A percentile compares a stretch with the other conserved stretches of the same genome.
Conservation (phyloP, 225 moss, liverwort and hornwort species). For the Neckera pumila region DNA sequence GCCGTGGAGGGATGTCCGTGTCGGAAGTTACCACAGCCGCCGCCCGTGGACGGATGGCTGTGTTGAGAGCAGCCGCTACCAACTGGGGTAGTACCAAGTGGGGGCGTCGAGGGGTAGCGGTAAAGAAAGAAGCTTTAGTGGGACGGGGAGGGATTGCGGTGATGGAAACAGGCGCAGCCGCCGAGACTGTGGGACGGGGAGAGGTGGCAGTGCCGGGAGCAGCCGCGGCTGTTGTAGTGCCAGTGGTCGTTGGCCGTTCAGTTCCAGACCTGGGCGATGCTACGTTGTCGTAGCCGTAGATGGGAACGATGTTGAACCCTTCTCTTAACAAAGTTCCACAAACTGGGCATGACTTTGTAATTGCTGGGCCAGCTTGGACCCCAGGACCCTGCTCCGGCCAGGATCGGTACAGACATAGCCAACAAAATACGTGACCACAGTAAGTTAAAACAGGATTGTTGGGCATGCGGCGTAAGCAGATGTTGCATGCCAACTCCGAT, state of each 20-base stretch:
- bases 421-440: not conserved
- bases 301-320: not conserved
- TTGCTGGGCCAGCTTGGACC: not conserved
- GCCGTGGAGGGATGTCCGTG: not conserved
- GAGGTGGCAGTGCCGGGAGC: not conserved
- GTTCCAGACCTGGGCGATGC: not conserved
- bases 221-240: not conserved
- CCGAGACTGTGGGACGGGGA: not conserved
- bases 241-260: not conserved
- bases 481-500: not conserved
- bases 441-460: not conserved
- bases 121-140: not conserved
- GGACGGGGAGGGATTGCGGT: no score
- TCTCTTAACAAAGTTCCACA: not conserved
- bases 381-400: not conserved
- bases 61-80: not conserved
- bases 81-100: no score
- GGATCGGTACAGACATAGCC: not conserved
- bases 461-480: not conserved
- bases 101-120: not conserved
- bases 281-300: not conserved
- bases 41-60: not conserved
- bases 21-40: not conserved
- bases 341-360: not conserved
- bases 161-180: not conserved